phyloP scores from a whole-genome alignment of 805 yeast genomes.

The Maudiozyma pseudohumilis region DNA sequence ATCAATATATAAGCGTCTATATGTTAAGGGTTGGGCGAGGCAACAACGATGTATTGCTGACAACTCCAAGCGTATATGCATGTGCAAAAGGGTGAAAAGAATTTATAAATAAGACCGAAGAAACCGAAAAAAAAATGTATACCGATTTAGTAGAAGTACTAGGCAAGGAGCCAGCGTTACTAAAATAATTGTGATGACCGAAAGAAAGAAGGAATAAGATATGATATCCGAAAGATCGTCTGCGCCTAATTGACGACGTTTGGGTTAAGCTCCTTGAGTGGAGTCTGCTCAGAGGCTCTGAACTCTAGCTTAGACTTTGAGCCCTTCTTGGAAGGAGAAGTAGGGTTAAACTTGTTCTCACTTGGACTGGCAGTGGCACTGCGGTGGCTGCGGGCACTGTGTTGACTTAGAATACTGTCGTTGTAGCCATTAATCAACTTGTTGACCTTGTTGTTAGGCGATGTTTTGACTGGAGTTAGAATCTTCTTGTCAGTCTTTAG shows the following conservation, averaged over 20 bases:
- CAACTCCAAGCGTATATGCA: too few species aligned
- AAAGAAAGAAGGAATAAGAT: too few species aligned
- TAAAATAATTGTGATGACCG: too few species aligned
- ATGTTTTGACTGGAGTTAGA: constrained; percentile 23
- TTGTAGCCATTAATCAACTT: constrained; percentile 22
- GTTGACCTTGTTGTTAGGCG: constrained; percentile 28
- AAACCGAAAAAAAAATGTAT: too few species aligned
- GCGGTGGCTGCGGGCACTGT: background rate
- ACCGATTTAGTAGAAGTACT: too few species aligned
- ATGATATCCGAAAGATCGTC: too few species aligned
- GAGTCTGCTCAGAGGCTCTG: constrained; percentile 10
- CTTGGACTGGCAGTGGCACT: constrained; percentile 3
- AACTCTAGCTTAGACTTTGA: constrained; percentile 9
- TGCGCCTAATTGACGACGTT: constrained; percentile 11
- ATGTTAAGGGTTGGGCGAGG: too few species aligned
- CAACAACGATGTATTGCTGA: too few species aligned
- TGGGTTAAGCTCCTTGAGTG: constrained; percentile 15
- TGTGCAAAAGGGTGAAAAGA: too few species aligned
- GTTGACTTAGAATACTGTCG: constrained; percentile 1
- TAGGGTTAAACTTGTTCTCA: constrained; percentile 4
- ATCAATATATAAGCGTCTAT: too few species aligned
- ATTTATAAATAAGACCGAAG: too few species aligned
- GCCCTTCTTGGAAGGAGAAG: constrained; percentile 4
- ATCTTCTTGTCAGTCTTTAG: constrained; percentile 23
- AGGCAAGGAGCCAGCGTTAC: too few species aligned